phyloP scores from a whole-genome alignment of 257 asterid genomes.

The Solanum sitiens region DNA sequence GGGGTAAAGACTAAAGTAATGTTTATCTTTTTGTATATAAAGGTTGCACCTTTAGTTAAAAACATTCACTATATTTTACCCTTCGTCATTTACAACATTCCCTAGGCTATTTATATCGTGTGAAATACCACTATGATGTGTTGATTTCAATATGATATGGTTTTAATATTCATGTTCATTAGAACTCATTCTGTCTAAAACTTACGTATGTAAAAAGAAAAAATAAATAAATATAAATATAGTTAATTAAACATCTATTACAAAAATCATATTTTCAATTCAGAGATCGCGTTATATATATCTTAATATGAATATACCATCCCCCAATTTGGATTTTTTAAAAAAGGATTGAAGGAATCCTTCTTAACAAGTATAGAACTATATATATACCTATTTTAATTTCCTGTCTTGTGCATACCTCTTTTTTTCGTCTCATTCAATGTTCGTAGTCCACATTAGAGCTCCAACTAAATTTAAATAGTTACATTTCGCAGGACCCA shows the following conservation, averaged over 20 bases:
- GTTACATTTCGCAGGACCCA: accelerated
- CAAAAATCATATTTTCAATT: background rate
- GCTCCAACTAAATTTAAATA: too few relatives aligned
- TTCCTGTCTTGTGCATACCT: background rate
- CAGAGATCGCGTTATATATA: background rate
- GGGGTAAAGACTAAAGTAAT: background rate
- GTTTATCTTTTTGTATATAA: background rate
- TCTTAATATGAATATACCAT: background rate
- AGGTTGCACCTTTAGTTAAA: background rate
- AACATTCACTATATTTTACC: background rate
- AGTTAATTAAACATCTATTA: background rate
- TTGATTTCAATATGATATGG: background rate
- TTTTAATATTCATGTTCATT: background rate
- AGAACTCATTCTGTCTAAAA: background rate
- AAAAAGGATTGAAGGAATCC: background rate
- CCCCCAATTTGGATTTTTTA: background rate
- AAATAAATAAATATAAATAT: background rate
- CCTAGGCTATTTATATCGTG: background rate
- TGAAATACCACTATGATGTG: background rate
- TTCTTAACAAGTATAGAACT: background rate
- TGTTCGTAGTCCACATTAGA: too few relatives aligned
- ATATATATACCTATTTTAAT: background rate
- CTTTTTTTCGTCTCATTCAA: too few relatives aligned
- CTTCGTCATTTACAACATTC: background rate
- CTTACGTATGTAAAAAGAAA: background rate